phyloP scores from a whole-genome alignment of 768 basidiomycete species.

The Tylopilus subfusipes region DNA sequence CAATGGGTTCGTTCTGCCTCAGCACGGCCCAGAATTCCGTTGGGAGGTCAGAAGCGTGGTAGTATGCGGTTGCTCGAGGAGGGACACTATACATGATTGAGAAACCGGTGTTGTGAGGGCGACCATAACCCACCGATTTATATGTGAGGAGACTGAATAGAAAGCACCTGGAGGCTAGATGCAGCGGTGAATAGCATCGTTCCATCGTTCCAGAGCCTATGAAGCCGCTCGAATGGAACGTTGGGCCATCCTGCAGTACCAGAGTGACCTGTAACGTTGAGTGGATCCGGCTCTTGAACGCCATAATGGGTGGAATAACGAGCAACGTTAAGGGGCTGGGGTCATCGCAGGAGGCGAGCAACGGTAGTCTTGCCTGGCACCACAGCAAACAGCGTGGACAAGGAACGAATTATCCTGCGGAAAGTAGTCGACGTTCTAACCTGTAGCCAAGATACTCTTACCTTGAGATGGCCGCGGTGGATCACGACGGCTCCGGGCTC shows the following conservation, averaged over 20 bases:
- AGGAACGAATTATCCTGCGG: background rate
- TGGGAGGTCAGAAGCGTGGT: slow-evolving; percentile 16
- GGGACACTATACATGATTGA: slow-evolving; percentile 19
- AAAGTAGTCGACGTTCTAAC: background rate
- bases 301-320: background rate
- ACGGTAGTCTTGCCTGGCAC: background rate
- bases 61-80: slow-evolving; percentile 3
- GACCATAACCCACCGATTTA: slow-evolving; percentile 5
- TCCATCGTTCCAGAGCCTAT: background rate
- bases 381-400: background rate
- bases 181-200: background rate
- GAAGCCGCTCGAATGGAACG: slow-evolving; percentile 1
- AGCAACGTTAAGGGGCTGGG: slow-evolving; percentile 3
- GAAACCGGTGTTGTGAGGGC: slow-evolving; percentile 13
- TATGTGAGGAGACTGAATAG: background rate
- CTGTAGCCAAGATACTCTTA: too few relatives aligned
- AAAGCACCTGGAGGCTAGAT: background rate
- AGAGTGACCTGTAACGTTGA: background rate
- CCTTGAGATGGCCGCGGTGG: too few relatives aligned
- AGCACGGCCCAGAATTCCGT: slow-evolving; percentile 30
- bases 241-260: slow-evolving; percentile 21
- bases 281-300: background rate
- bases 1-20: slow-evolving; percentile 27
- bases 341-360: background rate
- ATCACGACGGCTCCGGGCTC: too few relatives aligned